phyloP scores from a whole-genome alignment of 2,329 filamentous ascomycete genomes.

The Cercospora sp. region DNA sequence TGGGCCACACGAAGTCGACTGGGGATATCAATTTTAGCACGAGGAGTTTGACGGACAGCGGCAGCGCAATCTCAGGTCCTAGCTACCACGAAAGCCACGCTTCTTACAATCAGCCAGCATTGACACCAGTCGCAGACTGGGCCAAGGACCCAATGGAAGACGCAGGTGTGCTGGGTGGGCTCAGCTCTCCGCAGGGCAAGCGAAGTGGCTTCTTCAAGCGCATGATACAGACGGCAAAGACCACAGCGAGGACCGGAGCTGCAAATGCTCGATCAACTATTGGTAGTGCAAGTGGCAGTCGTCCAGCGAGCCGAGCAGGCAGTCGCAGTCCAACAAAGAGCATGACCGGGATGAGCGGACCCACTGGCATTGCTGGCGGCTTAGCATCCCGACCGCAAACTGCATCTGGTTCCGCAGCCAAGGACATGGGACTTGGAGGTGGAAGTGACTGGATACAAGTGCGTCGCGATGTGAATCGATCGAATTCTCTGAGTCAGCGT shows the following conservation, averaged over 20 bases:
- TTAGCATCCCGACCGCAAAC: constrained; percentile 34
- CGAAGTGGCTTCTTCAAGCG: constrained; percentile 94
- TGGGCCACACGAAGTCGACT: constrained; percentile 29
- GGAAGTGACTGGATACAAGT: constrained; percentile 95
- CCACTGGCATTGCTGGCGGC: constrained; percentile 58
- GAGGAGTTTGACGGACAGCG: constrained; percentile 56
- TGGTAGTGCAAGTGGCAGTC: constrained; percentile 54
- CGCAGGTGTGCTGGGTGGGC: constrained; percentile 71
- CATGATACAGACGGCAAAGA: constrained; percentile 91
- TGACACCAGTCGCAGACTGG: constrained; percentile 67
- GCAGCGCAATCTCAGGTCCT: constrained; percentile 43
- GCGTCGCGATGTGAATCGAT: constrained; percentile 89
- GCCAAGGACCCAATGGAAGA: constrained; percentile 61
- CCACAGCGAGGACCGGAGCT: constrained; percentile 68
- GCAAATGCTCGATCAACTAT: constrained; percentile 86
- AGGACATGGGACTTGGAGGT: constrained; percentile 68
- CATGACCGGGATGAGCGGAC: constrained; percentile 46
- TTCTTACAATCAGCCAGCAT: constrained; percentile 52
- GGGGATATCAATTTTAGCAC: constrained; percentile 34
- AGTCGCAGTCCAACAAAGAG: constrained; percentile 50
- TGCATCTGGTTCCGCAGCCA: constrained; percentile 47
- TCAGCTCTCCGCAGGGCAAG: constrained; percentile 70
- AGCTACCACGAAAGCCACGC: constrained; percentile 84
- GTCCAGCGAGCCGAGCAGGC: constrained; percentile 41
- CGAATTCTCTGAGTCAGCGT: constrained; percentile 86